These are phyloP conservation scores for Huntiella savannae DNA, from an alignment of 2,329 filamentous ascomycete genomes.

Conservation along the genomic window DNA sequence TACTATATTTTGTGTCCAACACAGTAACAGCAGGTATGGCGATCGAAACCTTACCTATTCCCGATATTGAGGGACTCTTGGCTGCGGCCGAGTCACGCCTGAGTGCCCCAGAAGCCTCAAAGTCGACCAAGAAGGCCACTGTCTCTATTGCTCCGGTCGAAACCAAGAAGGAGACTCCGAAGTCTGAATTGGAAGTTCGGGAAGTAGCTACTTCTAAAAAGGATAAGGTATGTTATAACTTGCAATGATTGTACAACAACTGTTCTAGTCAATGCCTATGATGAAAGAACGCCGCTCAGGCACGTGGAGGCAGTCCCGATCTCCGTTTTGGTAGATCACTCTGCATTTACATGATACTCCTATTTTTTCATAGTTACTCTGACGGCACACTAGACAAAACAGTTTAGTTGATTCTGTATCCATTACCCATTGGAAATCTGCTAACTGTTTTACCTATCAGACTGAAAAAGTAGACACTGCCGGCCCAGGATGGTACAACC, in stretches of 20 bases:
- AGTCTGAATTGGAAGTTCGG: constrained; percentile 6
- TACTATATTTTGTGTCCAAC: neutral
- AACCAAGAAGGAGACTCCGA: neutral
- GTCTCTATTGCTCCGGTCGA: neutral
- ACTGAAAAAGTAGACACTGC: constrained; percentile 30
- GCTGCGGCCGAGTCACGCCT: constrained; percentile 7
- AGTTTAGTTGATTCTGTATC: too few species aligned
- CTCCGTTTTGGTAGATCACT: constrained; percentile 25
- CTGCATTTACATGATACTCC: constrained; percentile 40
- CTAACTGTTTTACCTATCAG: neutral
- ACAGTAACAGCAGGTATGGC: neutral
- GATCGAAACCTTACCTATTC: neutral
- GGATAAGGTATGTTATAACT: constrained; percentile 16
- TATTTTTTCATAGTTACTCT: constrained; percentile 56
- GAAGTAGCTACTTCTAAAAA: neutral
- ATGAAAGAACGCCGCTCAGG: constrained; percentile 23
- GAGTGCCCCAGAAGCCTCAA: constrained; percentile 1
- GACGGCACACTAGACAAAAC: constrained; percentile 20
- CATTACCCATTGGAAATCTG: too few species aligned
- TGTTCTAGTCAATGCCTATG: constrained; percentile 14
- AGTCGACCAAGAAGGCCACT: constrained; percentile 1
- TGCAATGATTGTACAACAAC: constrained; percentile 2
- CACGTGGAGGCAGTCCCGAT: constrained; percentile 21
- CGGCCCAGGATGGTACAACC: constrained; percentile 68
- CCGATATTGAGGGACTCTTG: constrained; percentile 17